Percentiles rank a stretch among this genome's conserved stretches.
phyloP scores from a whole-genome alignment of 495 filamentous ascomycete genomes.

The Penicillium pancosmium region DNA sequence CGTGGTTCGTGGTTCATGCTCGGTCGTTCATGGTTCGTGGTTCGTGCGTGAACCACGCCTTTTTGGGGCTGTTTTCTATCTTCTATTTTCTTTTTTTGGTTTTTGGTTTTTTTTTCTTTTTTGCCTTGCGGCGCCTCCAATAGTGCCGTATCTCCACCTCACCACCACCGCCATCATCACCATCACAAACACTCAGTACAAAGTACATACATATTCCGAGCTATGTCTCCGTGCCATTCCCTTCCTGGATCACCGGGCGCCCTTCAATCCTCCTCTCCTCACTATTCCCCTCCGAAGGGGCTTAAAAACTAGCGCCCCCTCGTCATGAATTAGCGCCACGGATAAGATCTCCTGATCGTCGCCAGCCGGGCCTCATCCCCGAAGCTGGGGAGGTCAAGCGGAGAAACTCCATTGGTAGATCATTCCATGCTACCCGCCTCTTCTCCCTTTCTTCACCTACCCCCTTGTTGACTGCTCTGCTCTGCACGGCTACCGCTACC shows the following conservation, averaged over 20 bases:
- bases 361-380: conserved; percentile 22
- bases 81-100: conserved; percentile 1
- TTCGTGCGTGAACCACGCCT: conserved; percentile 4
- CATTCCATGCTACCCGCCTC: conserved; percentile 25
- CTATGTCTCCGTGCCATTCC: too few species aligned
- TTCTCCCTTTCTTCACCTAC: neutral
- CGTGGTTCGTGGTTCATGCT: conserved; percentile 1
- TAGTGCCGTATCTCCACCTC: conserved; percentile 14
- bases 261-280: neutral
- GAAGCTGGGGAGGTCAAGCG: conserved; percentile 24
- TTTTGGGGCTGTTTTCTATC: neutral
- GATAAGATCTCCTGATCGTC: conserved; percentile 1
- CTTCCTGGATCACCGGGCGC: too few species aligned
- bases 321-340: neutral
- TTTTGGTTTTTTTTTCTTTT: conserved; percentile 7
- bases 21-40: neutral
- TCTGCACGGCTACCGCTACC: neutral
- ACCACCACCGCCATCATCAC: neutral
- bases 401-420: conserved; percentile 21
- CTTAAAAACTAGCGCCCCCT: neutral
- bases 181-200: neutral
- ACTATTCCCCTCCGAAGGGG: neutral
- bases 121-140: conserved; percentile 24
- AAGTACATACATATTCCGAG: too few species aligned
- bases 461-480: conserved; percentile 4